These are phyloP conservation scores for Thelonectria olida DNA, from an alignment of 2,329 filamentous ascomycete species.

Conservation along the genomic window DNA sequence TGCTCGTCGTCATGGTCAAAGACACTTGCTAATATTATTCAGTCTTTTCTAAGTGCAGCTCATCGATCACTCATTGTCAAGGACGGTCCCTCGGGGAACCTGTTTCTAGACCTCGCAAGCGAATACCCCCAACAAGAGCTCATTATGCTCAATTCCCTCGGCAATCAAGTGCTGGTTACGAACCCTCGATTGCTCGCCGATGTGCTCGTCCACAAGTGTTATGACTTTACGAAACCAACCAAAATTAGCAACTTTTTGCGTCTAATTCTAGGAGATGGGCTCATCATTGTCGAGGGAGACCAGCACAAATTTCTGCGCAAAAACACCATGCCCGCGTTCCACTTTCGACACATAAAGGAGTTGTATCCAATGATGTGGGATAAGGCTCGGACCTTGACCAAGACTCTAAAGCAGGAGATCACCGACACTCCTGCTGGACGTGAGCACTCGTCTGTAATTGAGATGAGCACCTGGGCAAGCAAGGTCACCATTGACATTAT, in stretches of 20 bases:
- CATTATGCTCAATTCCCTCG: constrained; percentile 28
- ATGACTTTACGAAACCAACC: constrained; percentile 63
- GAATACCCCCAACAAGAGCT: constrained; percentile 38
- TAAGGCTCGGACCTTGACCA: constrained; percentile 52
- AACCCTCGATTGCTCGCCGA: constrained; percentile 39
- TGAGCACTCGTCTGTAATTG: constrained; percentile 30
- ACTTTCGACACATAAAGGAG: constrained; percentile 74
- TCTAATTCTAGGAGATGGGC: constrained; percentile 64
- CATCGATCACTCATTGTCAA: constrained; percentile 31
- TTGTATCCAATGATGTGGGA: constrained; percentile 76
- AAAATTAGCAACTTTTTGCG: constrained; percentile 59
- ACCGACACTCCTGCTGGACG: too few species aligned
- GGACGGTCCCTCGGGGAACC: constrained; percentile 33
- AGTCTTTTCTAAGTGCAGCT: constrained; percentile 32
- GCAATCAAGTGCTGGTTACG: constrained; percentile 31
- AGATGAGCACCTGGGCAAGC: constrained; percentile 59
- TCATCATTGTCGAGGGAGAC: constrained; percentile 74
- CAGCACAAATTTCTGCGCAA: constrained; percentile 77
- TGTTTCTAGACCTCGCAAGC: constrained; percentile 37
- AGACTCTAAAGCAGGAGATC: constrained; percentile 55
- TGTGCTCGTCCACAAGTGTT: constrained; percentile 49
- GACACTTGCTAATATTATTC: not conserved
- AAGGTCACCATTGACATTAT: constrained; percentile 69
- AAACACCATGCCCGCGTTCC: constrained; percentile 72
- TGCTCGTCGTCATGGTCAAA: not conserved